phyloP scores from a whole-genome alignment of 305 asterid species.

The Rubia peregrina region DNA sequence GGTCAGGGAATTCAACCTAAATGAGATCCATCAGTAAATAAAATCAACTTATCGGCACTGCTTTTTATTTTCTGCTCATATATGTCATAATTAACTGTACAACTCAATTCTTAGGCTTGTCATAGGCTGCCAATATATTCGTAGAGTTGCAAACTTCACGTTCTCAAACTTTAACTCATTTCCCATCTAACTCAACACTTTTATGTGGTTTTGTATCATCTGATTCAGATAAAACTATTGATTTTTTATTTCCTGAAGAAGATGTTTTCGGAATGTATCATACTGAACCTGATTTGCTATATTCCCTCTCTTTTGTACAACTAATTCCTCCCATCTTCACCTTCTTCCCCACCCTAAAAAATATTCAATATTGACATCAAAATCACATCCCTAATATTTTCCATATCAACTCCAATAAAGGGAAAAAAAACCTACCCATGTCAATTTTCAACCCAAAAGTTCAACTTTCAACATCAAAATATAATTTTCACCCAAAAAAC shows the following conservation, averaged over 20 bases:
- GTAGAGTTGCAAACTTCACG: background rate
- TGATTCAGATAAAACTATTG: slow-evolving; percentile 21
- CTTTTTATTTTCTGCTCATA: too few species aligned
- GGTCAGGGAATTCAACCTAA: too few species aligned
- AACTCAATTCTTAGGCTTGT: too few species aligned
- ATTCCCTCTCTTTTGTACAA: slow-evolving; percentile 44
- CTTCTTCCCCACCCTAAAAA: slow-evolving; percentile 34
- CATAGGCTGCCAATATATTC: too few species aligned
- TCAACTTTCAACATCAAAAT: slow-evolving; percentile 1
- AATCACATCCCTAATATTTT: slow-evolving; percentile 1
- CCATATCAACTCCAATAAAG: slow-evolving; percentile 14
- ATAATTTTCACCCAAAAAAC: background rate
- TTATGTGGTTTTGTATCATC: slow-evolving; percentile 19
- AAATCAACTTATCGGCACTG: too few species aligned
- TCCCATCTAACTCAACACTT: slow-evolving; percentile 21
- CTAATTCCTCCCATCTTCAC: slow-evolving; percentile 22
- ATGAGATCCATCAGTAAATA: too few species aligned
- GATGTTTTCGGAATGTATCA: slow-evolving; percentile 40
- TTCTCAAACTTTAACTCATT: slow-evolving; percentile 12
- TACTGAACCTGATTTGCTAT: slow-evolving; percentile 40
- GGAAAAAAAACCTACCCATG: slow-evolving; percentile 7
- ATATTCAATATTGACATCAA: background rate
- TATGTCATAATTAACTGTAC: too few species aligned
- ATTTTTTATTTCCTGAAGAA: slow-evolving; percentile 21
- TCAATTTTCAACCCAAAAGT: slow-evolving; percentile 24